Percentiles rank a stretch among this genome's conserved stretches.
These are phyloP conservation scores for Saxophila tyrrhenica DNA, from an alignment of 495 filamentous ascomycete genomes.

Conservation along the genomic window DNA sequence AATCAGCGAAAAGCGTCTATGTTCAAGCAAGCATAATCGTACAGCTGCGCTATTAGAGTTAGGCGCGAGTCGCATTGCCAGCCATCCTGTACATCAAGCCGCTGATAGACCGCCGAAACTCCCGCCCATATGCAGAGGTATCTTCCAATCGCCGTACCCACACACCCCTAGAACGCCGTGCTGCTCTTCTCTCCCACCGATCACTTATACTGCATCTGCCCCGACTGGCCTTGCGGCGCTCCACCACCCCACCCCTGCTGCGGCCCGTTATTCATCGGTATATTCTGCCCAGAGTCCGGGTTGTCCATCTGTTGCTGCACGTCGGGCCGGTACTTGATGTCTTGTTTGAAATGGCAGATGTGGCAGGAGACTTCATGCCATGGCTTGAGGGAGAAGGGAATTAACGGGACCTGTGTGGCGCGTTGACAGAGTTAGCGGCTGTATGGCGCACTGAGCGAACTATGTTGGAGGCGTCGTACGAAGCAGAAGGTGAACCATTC, in stretches of 20 bases:
- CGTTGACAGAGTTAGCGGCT: not conserved
- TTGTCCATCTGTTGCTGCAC: constrained; percentile 27
- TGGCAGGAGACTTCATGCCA: constrained; percentile 31
- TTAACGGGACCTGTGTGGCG: constrained; percentile 20
- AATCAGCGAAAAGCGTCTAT: too few relatives aligned
- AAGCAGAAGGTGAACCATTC: constrained; percentile 39
- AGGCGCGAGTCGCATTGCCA: too few relatives aligned
- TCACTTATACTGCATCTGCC: not conserved
- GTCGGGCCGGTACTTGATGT: constrained; percentile 32
- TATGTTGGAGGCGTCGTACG: constrained; percentile 10
- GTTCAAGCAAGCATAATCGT: too few relatives aligned
- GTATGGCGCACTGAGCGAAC: not conserved
- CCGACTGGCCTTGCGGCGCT: not conserved
- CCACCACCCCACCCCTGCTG: constrained; percentile 1
- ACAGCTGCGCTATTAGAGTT: too few relatives aligned
- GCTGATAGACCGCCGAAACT: too few relatives aligned
- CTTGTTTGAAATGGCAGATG: constrained; percentile 34
- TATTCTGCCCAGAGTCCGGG: constrained; percentile 3
- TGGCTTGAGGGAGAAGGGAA: constrained; percentile 32
- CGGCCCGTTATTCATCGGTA: constrained; percentile 25
- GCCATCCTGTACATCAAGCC: too few relatives aligned
- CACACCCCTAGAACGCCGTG: too few relatives aligned
- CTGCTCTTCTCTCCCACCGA: not conserved
- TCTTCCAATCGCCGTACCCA: too few relatives aligned
- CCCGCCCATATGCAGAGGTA: too few relatives aligned